Evolutionary conservation across 805 yeast species (phyloP).

Genomic region (Blastobotrys mokoenaii): DNA sequence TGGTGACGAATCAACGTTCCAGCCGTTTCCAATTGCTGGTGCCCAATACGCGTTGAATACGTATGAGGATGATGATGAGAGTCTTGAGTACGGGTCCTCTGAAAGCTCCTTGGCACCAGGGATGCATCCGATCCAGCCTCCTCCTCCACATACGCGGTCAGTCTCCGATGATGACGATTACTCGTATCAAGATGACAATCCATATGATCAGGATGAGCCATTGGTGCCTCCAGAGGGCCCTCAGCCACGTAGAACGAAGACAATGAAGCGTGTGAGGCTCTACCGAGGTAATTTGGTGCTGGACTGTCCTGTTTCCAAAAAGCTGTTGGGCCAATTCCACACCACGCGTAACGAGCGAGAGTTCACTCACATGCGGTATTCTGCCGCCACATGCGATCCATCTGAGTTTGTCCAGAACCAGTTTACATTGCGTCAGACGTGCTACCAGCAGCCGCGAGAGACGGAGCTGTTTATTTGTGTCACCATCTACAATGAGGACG

Average conservation of each 20-base stretch:
- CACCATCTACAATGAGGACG: conserved; percentile 88
- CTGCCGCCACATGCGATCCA: conserved; percentile 92
- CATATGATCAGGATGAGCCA: conserved; percentile 11
- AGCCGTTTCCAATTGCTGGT: conserved; percentile 31
- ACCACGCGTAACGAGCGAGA: conserved; percentile 47
- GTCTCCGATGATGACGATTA: conserved; percentile 22
- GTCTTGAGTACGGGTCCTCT: conserved; percentile 12
- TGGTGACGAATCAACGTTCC: conserved; percentile 22
- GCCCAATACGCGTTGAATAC: conserved; percentile 32
- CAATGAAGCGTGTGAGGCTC: conserved; percentile 40
- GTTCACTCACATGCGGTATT: conserved; percentile 81
- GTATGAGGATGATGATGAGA: conserved; percentile 16
- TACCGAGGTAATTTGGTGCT: conserved; percentile 74
- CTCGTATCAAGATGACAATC: conserved; percentile 18
- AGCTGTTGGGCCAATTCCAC: conserved; percentile 46
- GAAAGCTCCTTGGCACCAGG: conserved; percentile 6
- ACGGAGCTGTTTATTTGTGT: conserved; percentile 82
- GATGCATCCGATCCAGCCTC: too few species aligned
- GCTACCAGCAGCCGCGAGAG: conserved; percentile 66
- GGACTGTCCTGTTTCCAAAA: conserved; percentile 81
- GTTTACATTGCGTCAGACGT: conserved; percentile 76
- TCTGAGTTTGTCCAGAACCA: conserved; percentile 49
- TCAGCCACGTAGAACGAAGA: conserved; percentile 28
- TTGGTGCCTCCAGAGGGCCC: conserved; percentile 16
- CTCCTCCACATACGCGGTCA: conserved; percentile 13